Percentiles rank a stretch among this genome's conserved stretches.
These are phyloP conservation scores for Coemansia linderi DNA, from an alignment of 371 early-diverging fungal genomes.

Conservation along the genomic window DNA sequence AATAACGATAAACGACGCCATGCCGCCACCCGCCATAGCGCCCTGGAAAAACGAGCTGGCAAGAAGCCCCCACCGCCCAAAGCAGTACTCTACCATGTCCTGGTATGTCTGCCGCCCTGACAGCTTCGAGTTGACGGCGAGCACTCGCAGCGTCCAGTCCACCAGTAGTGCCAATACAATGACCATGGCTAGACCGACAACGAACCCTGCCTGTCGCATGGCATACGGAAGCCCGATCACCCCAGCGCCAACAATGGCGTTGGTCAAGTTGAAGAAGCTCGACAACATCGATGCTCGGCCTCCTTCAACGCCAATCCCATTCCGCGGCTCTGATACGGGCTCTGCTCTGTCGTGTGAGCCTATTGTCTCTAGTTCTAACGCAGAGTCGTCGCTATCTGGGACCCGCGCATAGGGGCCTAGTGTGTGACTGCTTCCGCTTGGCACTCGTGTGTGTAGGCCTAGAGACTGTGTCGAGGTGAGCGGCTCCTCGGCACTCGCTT, in stretches of 20 bases:
- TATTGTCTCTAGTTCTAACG: conserved; percentile 1
- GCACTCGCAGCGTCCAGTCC: conserved; percentile 77
- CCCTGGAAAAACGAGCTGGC: conserved; percentile 77
- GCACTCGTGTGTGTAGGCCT: conserved; percentile 6
- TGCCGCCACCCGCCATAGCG: conserved; percentile 81
- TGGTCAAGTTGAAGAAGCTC: conserved; percentile 71
- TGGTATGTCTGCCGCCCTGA: conserved; percentile 75
- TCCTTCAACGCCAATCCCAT: not conserved
- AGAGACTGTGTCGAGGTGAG: not conserved
- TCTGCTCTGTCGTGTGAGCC: not conserved
- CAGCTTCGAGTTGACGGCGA: conserved; percentile 70
- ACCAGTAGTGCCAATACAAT: conserved; percentile 66
- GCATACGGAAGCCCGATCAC: conserved; percentile 67
- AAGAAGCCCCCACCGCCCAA: conserved; percentile 70
- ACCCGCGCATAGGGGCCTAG: not conserved
- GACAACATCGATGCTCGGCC: conserved; percentile 47
- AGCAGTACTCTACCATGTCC: conserved; percentile 72
- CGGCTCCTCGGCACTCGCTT: not conserved
- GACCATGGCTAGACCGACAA: conserved; percentile 66
- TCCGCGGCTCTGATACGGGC: not conserved
- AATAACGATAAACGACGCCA: conserved; percentile 80
- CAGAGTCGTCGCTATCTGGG: not conserved
- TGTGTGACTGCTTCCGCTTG: not conserved
- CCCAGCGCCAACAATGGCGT: conserved; percentile 79
- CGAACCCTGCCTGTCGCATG: conserved; percentile 66